Percentiles rank a stretch among this genome's conserved stretches.
These are phyloP conservation scores for Polyplosphaeria fusca DNA, from an alignment of 495 filamentous ascomycete genomes.

Conservation along the genomic window DNA sequence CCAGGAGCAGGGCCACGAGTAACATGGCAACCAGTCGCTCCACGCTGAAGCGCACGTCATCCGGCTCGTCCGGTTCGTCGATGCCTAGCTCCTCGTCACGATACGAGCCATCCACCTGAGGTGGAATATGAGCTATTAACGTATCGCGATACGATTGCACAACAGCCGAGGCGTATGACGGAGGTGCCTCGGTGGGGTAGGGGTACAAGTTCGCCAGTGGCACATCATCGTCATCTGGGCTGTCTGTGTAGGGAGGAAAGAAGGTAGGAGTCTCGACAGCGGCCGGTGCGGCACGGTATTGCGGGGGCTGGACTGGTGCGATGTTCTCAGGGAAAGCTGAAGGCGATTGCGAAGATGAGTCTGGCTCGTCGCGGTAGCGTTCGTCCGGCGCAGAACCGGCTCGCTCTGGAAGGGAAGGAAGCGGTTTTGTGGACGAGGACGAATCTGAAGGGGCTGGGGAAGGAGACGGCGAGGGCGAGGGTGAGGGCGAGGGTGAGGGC, in stretches of 20 bases:
- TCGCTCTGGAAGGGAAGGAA: slow-evolving; percentile 6
- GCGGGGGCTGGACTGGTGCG: background rate
- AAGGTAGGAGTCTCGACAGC: background rate
- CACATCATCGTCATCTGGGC: slow-evolving; percentile 14
- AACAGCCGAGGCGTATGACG: slow-evolving; percentile 15
- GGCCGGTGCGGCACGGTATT: slow-evolving; percentile 7
- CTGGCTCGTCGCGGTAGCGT: slow-evolving; percentile 24
- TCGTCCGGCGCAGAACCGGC: background rate
- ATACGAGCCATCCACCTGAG: background rate
- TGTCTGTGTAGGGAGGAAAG: slow-evolving; percentile 13
- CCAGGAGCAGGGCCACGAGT: slow-evolving; percentile 13
- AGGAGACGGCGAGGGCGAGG: slow-evolving; percentile 8
- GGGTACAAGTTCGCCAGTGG: slow-evolving; percentile 18
- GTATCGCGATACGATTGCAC: slow-evolving; percentile 18
- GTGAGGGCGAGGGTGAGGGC: slow-evolving; percentile 9
- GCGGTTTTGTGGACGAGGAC: slow-evolving; percentile 1
- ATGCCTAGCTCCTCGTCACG: slow-evolving; percentile 13
- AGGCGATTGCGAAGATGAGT: slow-evolving; percentile 4
- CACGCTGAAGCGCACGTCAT: slow-evolving; percentile 18
- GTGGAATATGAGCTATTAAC: slow-evolving; percentile 22
- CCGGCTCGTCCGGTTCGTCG: background rate
- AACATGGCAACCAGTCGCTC: slow-evolving; percentile 21
- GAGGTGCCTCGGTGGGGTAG: slow-evolving; percentile 26
- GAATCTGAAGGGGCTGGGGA: background rate
- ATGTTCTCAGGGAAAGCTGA: background rate